Conservation (phyloP, 176 grass and related monocot species). For the Dactylis glomerata region DNA sequence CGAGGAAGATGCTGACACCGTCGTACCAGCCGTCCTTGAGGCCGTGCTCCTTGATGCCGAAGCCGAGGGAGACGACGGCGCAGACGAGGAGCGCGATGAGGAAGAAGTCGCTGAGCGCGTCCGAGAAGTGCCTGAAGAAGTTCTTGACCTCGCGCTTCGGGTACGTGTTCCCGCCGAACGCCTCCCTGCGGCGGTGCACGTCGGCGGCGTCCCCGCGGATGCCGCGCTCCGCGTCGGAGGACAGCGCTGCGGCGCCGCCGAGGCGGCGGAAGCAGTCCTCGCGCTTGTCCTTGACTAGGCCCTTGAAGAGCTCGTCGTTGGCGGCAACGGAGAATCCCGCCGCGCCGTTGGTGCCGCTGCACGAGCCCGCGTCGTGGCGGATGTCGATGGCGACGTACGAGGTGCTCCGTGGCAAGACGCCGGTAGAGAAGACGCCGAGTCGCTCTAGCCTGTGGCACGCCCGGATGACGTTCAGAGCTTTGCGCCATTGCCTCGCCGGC, state of each 20-base stretch:
- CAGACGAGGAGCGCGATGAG: conserved; percentile 50
- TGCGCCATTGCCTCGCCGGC: no score
- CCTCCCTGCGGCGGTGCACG: conserved; percentile 27
- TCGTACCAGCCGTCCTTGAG: conserved; percentile 65
- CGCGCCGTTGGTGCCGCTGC: no score
- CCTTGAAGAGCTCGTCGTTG: no score
- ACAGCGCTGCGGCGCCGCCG: conserved; percentile 29
- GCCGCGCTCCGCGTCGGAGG: conserved; percentile 32
- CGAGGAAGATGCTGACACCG: conserved; percentile 71
- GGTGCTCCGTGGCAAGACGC: no score
- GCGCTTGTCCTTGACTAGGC: background rate
- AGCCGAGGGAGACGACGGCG: conserved; percentile 59
- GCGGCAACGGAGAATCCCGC: no score
- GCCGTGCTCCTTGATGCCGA: conserved; percentile 68
- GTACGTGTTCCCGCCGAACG: conserved; percentile 55
- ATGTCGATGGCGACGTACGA: no score
- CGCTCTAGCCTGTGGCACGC: no score
- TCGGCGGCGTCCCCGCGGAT: conserved; percentile 29
- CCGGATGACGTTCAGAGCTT: no score
- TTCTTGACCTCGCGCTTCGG: conserved; percentile 48
- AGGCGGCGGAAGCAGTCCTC: conserved; percentile 22
- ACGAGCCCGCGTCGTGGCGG: no score
- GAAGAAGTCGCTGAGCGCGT: conserved; percentile 58
- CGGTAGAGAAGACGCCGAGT: no score
- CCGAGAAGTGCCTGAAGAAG: conserved; percentile 45